These are phyloP conservation scores for Scutellaria galericulata DNA, from an alignment of 257 asterid species.

Conservation along the genomic window DNA sequence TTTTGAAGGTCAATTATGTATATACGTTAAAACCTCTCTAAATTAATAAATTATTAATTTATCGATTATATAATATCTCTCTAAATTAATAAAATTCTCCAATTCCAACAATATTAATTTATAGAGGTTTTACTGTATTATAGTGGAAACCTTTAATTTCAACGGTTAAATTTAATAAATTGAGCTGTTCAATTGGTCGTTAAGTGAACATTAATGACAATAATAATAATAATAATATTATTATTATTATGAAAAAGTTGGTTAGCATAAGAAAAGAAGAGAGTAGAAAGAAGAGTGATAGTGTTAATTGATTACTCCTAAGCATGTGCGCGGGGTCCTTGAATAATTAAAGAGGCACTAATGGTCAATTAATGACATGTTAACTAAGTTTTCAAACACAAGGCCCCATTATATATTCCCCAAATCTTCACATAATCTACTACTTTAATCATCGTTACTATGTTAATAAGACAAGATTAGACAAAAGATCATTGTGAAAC, in stretches of 20 bases:
- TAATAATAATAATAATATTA: too few species aligned
- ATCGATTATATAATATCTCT: too few species aligned
- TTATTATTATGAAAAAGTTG: not conserved
- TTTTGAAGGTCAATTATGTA: too few species aligned
- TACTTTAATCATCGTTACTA: slow-evolving; percentile 37
- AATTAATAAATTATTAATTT: too few species aligned
- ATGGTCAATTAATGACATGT: slow-evolving; percentile 32
- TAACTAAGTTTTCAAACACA: slow-evolving; percentile 24
- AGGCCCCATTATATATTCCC: slow-evolving; percentile 55
- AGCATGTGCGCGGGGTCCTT: slow-evolving; percentile 42
- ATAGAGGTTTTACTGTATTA: too few species aligned
- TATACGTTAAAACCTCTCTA: too few species aligned
- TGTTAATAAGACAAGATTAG: slow-evolving; percentile 18
- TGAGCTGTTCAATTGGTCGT: not conserved
- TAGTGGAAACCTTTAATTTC: too few species aligned
- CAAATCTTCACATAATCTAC: slow-evolving; percentile 49
- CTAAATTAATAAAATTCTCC: too few species aligned
- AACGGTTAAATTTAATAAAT: not conserved
- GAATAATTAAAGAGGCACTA: slow-evolving; percentile 26
- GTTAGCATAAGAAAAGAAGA: not conserved
- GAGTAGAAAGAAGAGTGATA: not conserved
- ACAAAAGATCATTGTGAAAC: slow-evolving; percentile 36
- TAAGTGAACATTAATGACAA: not conserved
- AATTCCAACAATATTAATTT: too few species aligned
- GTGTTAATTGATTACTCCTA: not conserved